Base-by-base conservation (phyloP, 176 grass and related monocot species). In the Triticum monococcum region DNA sequence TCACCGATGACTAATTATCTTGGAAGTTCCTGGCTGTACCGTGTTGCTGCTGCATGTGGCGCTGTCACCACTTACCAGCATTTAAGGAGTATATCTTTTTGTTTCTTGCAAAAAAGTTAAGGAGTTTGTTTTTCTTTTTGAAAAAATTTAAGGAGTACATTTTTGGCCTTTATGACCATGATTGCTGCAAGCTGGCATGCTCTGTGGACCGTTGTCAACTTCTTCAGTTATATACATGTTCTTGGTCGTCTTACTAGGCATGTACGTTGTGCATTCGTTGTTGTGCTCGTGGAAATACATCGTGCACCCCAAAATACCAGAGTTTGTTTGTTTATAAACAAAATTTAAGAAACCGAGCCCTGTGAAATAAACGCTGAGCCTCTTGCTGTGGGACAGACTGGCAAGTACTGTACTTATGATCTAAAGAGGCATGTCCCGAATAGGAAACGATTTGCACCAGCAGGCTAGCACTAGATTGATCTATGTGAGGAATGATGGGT, bases 401-500 rank as follows among this genome's bases (percentile, higher is more conserved):
- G 45, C 14, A 48, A 45, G 14, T 30, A 30, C 28, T 12, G 43
- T 45, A 45, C 43, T 45, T 48, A 48, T 48, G 71, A 74, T 24
- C 37, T 40, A 12, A 25, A 43, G 24, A 26, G 38, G 40, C 71
- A 46, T 74, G 38, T 25, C n/a, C 38, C 40, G 71, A 46, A 26
- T 18, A 17, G 41, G 72, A 74, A 70, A 52, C 9, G 72, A 30
- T 75, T 18, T 41, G 71, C 71, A 46, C 71, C 38, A 30, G 24
- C 72, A 75, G 72, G 41, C 24, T 50, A 75, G 43, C 72, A 75
- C 41, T 54, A 75, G 41, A 75, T 28, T 48, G 72, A 43, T 48
- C 12, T 13, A 18, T 18, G 50, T 18, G 40, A 71, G 69, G 22
- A 72, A 41, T 41, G 20, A 72, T 72, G 17, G 66, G 31, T 68